Evolutionary conservation across 768 basidiomycete genomes (phyloP), one percentile per base, ranked within the genome.

Genomic region (Lactarius evosmus): DNA sequence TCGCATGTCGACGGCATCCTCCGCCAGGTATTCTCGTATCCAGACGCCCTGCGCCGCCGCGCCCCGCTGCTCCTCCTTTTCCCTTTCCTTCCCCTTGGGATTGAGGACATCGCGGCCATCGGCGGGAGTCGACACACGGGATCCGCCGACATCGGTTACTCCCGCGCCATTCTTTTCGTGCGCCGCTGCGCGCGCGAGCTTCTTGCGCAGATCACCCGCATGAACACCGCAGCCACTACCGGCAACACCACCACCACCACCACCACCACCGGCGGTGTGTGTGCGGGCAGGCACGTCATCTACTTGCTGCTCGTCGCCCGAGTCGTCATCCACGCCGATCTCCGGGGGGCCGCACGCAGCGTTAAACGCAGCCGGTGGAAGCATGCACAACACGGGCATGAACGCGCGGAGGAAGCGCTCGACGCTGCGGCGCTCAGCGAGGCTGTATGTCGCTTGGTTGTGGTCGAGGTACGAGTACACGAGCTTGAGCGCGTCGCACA

Each of bases 401-500:
- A 98, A 95, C 11, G 83, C 78, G 38, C 91, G 84, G 34, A 99
- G 78, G 76, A 95, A 95, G 54, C 81, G 81, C 72, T 98, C 97
- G 46, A 98, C 85, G 33, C 83, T 80, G 51, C 90, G 85, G 51
- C 93, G 85, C 76, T 98, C 96, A 57, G 81, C 79, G 2, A 81
- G 75, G 63, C 86, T 89, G 74, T 92, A 92, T 62, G 84, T 83
- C 17, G 82, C 84, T 69, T 87, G 85, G 53, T 89, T 88, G 72
- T 89, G 92, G 70, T 98, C 96, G 69, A 99, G 81, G 78, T 92
- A 98, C 16, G 88, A 86, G 72, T 91, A 89, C 65, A 95, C 84
- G 76, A 99, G 82, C 78, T 94, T 94, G 73, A 96, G 82, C 30
- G 86, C 83, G 75, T 99, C 97, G 67, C 91, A 87, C 70, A 99